Conservation (phyloP, 495 filamentous ascomycete genomes). For the Penicillium psychrofluorescens region DNA sequence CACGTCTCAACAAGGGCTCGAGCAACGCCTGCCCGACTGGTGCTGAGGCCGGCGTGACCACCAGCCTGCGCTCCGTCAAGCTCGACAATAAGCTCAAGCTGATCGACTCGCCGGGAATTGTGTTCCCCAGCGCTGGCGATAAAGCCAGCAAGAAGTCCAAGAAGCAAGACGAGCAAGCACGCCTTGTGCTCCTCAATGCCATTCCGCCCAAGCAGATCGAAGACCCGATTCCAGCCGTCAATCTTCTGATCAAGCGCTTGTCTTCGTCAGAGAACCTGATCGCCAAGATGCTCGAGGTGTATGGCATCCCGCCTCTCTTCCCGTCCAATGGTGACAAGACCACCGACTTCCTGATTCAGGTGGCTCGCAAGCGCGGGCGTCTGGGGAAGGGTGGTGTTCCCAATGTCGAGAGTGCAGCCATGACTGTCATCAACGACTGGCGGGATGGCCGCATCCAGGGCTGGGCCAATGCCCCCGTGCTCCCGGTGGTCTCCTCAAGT, state of each 20-base stretch:
- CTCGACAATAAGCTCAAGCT: constrained; percentile 91
- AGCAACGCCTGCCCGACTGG: constrained; percentile 75
- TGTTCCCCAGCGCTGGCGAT: constrained; percentile 62
- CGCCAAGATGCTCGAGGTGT: constrained; percentile 69
- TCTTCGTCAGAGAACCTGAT: constrained; percentile 63
- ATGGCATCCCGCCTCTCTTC: constrained; percentile 74
- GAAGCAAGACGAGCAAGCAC: constrained; percentile 64
- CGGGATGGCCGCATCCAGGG: constrained; percentile 91
- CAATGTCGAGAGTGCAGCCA: constrained; percentile 79
- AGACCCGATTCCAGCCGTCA: constrained; percentile 81
- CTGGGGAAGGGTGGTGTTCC: constrained; percentile 87
- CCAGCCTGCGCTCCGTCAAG: constrained; percentile 80
- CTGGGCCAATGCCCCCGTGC: constrained; percentile 71
- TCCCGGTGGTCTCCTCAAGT: constrained; percentile 42
- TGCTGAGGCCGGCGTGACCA: constrained; percentile 91
- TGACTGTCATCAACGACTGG: constrained; percentile 92
- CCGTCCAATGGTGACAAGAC: constrained; percentile 61
- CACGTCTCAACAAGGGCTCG: constrained; percentile 62
- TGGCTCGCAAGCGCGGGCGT: constrained; percentile 84
- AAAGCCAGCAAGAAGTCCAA: constrained; percentile 46
- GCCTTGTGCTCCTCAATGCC: constrained; percentile 82
- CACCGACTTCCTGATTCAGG: constrained; percentile 90
- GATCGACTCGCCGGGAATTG: constrained; percentile 92
- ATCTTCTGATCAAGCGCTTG: constrained; percentile 70
- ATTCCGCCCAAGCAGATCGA: constrained; percentile 89